A percentile compares a stretch with the other conserved stretches of the same genome.
phyloP scores from a whole-genome alignment of 495 filamentous ascomycete genomes.

The Penicillium turbatum region DNA sequence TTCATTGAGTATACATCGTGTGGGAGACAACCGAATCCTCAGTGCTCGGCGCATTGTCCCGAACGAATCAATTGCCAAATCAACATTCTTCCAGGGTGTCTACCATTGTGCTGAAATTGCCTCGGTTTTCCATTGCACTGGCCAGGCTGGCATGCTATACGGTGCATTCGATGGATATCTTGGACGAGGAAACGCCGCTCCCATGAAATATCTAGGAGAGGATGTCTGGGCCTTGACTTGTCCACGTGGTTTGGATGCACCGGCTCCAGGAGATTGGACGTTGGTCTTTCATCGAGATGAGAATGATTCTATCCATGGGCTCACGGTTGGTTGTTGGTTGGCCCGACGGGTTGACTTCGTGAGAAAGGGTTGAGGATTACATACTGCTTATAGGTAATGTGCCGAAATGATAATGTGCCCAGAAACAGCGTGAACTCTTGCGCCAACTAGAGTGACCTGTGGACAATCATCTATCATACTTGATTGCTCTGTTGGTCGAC shows the following conservation, averaged over 20 bases:
- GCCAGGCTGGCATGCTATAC: slow-evolving; percentile 26
- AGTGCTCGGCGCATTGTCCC: slow-evolving; percentile 19
- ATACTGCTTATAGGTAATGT: not conserved
- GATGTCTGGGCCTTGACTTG: slow-evolving; percentile 32
- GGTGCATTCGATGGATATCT: slow-evolving; percentile 32
- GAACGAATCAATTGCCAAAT: slow-evolving; percentile 2
- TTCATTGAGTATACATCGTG: slow-evolving; percentile 18
- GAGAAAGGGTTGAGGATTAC: not conserved
- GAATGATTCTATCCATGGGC: slow-evolving; percentile 10
- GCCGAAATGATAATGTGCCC: no score
- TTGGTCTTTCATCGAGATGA: slow-evolving; percentile 25
- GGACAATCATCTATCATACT: no score
- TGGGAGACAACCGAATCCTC: slow-evolving; percentile 25
- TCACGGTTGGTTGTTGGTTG: slow-evolving; percentile 33
- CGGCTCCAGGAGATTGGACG: slow-evolving; percentile 35
- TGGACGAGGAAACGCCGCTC: slow-evolving; percentile 21
- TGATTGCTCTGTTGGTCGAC: no score
- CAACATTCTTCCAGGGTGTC: slow-evolving; percentile 13
- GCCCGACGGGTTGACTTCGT: slow-evolving; percentile 23
- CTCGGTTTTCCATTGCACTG: slow-evolving; percentile 30
- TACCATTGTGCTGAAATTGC: slow-evolving; percentile 28
- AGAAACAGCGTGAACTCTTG: no score
- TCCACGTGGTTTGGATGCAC: slow-evolving; percentile 31
- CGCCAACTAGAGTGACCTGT: no score
- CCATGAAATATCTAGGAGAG: slow-evolving; percentile 26